These are phyloP conservation scores for Acidomyces sp. DNA, from an alignment of 495 filamentous ascomycete species.

Conservation along the genomic window DNA sequence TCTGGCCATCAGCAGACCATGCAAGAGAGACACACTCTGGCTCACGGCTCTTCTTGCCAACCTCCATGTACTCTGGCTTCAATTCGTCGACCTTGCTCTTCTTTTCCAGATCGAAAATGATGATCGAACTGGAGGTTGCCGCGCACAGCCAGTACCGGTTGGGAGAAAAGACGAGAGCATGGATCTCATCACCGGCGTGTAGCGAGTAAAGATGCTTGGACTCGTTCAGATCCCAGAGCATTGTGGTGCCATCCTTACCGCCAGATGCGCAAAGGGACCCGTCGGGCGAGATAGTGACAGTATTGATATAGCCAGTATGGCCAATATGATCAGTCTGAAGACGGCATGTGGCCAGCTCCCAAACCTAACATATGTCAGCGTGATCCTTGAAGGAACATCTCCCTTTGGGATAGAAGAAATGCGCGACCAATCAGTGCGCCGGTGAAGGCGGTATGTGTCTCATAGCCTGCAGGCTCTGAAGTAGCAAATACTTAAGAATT, in stretches of 20 bases:
- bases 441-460: conserved; percentile 78
- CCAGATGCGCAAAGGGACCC: conserved; percentile 98
- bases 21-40: conserved; percentile 95
- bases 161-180: conserved; percentile 99
- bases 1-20: conserved; percentile 97
- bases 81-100: conserved; percentile 99
- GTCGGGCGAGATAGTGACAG: conserved; percentile 99
- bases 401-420: not conserved
- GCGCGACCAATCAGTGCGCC: conserved; percentile 58
- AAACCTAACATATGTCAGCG: conserved; percentile 51
- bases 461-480: conserved; percentile 97
- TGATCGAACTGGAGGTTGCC: conserved; percentile 90
- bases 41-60: conserved; percentile 97
- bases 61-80: conserved; percentile 92
- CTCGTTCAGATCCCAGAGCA: conserved; percentile 99
- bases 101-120: conserved; percentile 99
- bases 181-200: conserved; percentile 98
- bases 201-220: conserved; percentile 99
- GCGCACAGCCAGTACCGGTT: conserved; percentile 99
- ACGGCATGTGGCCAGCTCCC: conserved; percentile 98
- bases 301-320: conserved; percentile 99
- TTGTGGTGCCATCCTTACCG: conserved; percentile 99
- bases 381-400: not conserved
- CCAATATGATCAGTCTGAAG: conserved; percentile 99
- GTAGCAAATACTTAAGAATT: conserved; percentile 99